phyloP scores from a whole-genome alignment of 2,329 filamentous ascomycete species.

The Colletotrichum viniferum region DNA sequence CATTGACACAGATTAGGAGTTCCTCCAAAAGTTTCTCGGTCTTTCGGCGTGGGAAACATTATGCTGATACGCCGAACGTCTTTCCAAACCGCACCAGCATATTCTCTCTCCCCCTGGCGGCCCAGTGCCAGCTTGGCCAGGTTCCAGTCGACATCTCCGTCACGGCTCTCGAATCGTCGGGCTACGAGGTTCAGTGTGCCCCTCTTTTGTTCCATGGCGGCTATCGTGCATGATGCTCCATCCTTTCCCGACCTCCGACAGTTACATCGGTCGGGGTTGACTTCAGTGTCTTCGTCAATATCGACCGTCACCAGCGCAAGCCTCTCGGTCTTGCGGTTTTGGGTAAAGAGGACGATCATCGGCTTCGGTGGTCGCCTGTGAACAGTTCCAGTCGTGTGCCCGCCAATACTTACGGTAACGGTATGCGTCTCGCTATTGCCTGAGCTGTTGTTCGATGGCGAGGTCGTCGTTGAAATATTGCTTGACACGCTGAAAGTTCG shows the following conservation, averaged over 20 bases:
- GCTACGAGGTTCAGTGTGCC: slow-evolving; percentile 29
- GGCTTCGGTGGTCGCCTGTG: slow-evolving; percentile 35
- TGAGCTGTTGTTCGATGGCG: slow-evolving; percentile 19
- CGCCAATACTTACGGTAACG: slow-evolving; percentile 23
- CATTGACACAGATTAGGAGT: slow-evolving; percentile 31
- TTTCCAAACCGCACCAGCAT: slow-evolving; percentile 23
- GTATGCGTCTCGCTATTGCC: slow-evolving; percentile 20
- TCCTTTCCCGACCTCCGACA: slow-evolving; percentile 32
- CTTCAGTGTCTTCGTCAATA: slow-evolving; percentile 33
- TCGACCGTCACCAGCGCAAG: slow-evolving; percentile 33
- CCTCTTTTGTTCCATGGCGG: slow-evolving; percentile 29
- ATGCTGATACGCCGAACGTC: slow-evolving; percentile 35
- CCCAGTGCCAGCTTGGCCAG: slow-evolving; percentile 30
- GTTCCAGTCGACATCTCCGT: slow-evolving; percentile 30
- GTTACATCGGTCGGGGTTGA: slow-evolving; percentile 38
- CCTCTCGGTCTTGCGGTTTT: slow-evolving; percentile 23
- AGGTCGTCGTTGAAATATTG: slow-evolving; percentile 1
- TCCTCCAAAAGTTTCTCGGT: slow-evolving; percentile 30
- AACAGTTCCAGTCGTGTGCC: slow-evolving; percentile 30
- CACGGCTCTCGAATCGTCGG: slow-evolving; percentile 28
- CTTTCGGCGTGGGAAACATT: slow-evolving; percentile 26
- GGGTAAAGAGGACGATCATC: slow-evolving; percentile 38
- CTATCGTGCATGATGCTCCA: slow-evolving; percentile 21
- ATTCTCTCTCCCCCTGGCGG: slow-evolving; percentile 6
- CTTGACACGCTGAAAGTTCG: slow-evolving; percentile 23